Percentiles rank a stretch among this genome's conserved stretches.
Evolutionary conservation across 176 grass and related monocot genomes (phyloP).

Genomic region (Stipa capillata): DNA sequence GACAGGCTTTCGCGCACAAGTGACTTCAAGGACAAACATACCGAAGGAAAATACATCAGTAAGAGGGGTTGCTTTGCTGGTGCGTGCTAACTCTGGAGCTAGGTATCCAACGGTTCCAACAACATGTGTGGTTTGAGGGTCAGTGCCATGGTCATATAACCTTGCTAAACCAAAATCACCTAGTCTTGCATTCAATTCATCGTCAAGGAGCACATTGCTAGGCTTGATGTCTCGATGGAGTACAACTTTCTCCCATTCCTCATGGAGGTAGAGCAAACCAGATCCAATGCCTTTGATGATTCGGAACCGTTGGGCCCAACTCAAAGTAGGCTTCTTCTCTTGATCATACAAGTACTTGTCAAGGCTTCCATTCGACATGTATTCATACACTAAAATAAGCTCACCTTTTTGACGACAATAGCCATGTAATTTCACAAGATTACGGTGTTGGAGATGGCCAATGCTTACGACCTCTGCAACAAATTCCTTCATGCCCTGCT

Average conservation of each 20-base stretch:
- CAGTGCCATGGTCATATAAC: slow-evolving; percentile 20
- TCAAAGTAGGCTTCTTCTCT: neutral
- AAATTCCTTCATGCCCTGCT: neutral
- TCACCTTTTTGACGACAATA: no score
- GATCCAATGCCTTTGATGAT: slow-evolving; percentile 20
- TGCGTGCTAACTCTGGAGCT: neutral
- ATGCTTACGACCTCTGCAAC: neutral
- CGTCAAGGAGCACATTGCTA: neutral
- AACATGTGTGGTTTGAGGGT: slow-evolving; percentile 17
- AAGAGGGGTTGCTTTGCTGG: neutral
- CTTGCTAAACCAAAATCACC: slow-evolving; percentile 31
- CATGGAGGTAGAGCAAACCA: slow-evolving; percentile 23
- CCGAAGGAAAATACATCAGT: slow-evolving; percentile 37
- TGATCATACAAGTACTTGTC: neutral
- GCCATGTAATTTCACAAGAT: no score
- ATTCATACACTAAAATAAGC: neutral
- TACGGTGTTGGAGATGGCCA: neutral
- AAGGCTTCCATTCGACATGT: neutral
- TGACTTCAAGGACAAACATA: slow-evolving; percentile 17
- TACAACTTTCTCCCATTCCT: slow-evolving; percentile 28
- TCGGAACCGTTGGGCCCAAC: slow-evolving; percentile 16
- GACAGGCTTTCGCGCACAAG: neutral
- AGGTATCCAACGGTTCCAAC: neutral
- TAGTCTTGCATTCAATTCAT: neutral
- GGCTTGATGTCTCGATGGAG: neutral